A percentile compares a stretch with the other conserved stretches of the same genome.
Conservation (phyloP, 306 rosid species). For the Aeschynomene evenia region DNA sequence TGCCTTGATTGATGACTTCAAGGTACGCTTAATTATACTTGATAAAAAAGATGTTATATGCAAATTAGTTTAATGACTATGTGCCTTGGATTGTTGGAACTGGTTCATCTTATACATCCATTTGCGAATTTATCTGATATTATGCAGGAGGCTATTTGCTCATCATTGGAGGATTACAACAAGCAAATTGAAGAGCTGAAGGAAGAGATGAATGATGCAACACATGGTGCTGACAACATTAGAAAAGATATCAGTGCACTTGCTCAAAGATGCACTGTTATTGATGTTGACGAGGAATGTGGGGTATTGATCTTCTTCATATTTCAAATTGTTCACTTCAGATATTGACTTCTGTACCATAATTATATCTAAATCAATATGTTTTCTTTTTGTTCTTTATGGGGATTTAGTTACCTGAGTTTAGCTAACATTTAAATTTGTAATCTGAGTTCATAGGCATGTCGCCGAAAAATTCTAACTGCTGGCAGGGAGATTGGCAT, state of each 20-base stretch:
- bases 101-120: conserved; percentile 13
- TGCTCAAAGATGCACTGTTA: conserved; percentile 95
- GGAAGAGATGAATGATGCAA: conserved; percentile 98
- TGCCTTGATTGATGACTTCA: conserved; percentile 94
- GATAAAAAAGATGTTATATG: conserved; percentile 20
- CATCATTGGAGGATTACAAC: conserved; percentile 95
- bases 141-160: conserved; percentile 89
- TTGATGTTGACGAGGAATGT: conserved; percentile 93
- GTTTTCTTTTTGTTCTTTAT: not conserved
- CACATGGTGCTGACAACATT: conserved; percentile 95
- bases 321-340: conserved; percentile 10
- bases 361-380: conserved; percentile 1
- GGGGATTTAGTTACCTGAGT: conserved; percentile 3
- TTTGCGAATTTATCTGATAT: conserved; percentile 22
- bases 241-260: conserved; percentile 95
- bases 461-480: conserved; percentile 73
- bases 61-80: not conserved
- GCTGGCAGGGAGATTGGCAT: conserved; percentile 71
- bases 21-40: conserved; percentile 48
- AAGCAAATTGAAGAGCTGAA: conserved; percentile 94
- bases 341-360: conserved; percentile 14
- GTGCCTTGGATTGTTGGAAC: conserved; percentile 1
- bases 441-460: conserved; percentile 54
- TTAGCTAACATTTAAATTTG: conserved; percentile 24
- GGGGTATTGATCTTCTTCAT: conserved; percentile 68